These are phyloP conservation scores for Domatiomyces catenatus DNA, from an alignment of 2,329 filamentous ascomycete species.

Conservation along the genomic window DNA sequence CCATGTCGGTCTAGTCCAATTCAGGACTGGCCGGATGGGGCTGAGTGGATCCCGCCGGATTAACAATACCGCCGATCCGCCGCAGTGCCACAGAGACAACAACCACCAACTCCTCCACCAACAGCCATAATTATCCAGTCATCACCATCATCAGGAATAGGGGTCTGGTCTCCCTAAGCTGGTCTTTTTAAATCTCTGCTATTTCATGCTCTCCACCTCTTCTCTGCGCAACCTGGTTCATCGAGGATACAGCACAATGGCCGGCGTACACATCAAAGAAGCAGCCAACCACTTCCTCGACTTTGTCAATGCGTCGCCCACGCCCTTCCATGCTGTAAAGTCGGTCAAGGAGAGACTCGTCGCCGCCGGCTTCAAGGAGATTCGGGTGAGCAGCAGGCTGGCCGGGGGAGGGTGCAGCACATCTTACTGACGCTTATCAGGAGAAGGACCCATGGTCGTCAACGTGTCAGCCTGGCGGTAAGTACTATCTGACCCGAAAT, in stretches of 20 bases:
- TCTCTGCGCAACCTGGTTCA: background rate
- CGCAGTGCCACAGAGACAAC: no score
- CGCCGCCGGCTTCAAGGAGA: constrained; percentile 69
- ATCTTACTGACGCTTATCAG: constrained; percentile 21
- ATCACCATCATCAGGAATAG: no score
- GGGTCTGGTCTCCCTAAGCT: background rate
- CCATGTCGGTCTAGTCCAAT: background rate
- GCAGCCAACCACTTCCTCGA: constrained; percentile 70
- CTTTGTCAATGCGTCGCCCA: constrained; percentile 89
- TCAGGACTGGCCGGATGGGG: background rate
- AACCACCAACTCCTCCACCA: no score
- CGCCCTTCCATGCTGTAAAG: constrained; percentile 85
- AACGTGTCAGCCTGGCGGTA: constrained; percentile 66
- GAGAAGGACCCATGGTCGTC: constrained; percentile 82
- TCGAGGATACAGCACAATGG: constrained; percentile 18
- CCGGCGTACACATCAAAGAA: constrained; percentile 17
- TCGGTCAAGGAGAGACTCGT: constrained; percentile 61
- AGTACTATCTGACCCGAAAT: constrained; percentile 93
- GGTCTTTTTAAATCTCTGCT: background rate
- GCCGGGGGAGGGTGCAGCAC: background rate
- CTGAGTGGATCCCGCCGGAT: background rate
- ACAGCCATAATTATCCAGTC: no score
- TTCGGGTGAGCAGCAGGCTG: constrained; percentile 42
- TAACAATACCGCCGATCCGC: no score
- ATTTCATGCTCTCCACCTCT: background rate